Conservation (phyloP, 306 rosid genomes). For the Pyrus pyrifolia region DNA sequence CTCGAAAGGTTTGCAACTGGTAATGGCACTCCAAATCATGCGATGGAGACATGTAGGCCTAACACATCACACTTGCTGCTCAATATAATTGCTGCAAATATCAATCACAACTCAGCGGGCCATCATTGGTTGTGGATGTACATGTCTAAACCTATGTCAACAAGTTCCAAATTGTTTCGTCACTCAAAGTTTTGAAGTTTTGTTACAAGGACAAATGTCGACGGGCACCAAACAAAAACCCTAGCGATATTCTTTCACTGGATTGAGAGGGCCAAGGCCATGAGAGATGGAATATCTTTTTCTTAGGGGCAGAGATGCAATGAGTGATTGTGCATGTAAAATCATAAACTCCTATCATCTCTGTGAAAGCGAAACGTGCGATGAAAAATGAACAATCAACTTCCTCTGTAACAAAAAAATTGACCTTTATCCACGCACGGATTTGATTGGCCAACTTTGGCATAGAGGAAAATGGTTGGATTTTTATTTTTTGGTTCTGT, state of each 20-base stretch:
- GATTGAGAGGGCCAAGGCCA: neutral
- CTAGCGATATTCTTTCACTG: neutral
- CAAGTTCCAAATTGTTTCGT: neutral
- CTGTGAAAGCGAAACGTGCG: neutral
- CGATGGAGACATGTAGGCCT: neutral
- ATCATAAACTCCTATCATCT: neutral
- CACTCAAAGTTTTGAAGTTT: neutral
- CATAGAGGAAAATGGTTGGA: neutral
- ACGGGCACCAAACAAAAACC: slow-evolving; percentile 10
- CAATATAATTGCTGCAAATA: neutral
- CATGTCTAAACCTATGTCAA: neutral
- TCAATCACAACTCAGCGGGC: neutral
- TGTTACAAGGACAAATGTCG: neutral
- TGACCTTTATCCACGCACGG: neutral
- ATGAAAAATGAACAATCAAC: neutral
- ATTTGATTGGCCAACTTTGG: neutral
- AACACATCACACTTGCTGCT: neutral
- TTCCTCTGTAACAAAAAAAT: neutral
- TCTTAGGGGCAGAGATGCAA: neutral
- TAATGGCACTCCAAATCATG: neutral
- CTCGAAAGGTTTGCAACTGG: neutral
- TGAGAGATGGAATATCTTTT: slow-evolving; percentile 14
- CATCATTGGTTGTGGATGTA: neutral
- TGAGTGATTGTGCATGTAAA: neutral
- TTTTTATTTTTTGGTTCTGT: no score